These are phyloP conservation scores for Trichoderma gracile DNA, from an alignment of 2,329 filamentous ascomycete genomes.

Conservation along the genomic window DNA sequence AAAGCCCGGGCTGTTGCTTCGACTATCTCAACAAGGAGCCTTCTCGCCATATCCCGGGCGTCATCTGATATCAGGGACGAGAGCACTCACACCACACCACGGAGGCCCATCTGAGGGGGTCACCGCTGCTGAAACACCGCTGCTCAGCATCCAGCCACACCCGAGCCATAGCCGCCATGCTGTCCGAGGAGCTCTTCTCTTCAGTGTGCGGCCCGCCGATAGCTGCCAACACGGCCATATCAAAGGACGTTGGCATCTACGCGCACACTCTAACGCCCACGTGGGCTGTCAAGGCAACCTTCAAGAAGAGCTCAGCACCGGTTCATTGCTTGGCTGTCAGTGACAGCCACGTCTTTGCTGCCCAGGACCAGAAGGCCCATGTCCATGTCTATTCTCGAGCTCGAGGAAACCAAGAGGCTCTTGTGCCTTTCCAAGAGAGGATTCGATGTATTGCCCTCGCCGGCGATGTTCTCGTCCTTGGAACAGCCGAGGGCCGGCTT, in stretches of 20 bases:
- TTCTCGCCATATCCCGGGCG: background rate
- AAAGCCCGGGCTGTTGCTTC: background rate
- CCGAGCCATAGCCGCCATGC: slow-evolving; percentile 44
- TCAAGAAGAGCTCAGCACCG: slow-evolving; percentile 90
- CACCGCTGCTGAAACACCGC: background rate
- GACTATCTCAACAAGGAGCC: background rate
- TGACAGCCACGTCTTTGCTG: slow-evolving; percentile 82
- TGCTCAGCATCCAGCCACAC: background rate
- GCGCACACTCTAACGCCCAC: slow-evolving; percentile 78
- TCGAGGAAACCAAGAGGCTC: slow-evolving; percentile 83
- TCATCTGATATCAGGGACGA: background rate
- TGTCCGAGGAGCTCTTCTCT: slow-evolving; percentile 62
- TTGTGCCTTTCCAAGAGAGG: slow-evolving; percentile 83
- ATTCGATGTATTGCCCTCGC: slow-evolving; percentile 76
- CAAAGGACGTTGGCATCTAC: slow-evolving; percentile 85
- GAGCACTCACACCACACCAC: background rate
- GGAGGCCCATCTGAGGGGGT: background rate
- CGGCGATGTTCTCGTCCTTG: slow-evolving; percentile 72
- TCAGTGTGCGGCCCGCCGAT: slow-evolving; percentile 59
- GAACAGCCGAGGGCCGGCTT: slow-evolving; percentile 81
- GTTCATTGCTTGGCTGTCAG: slow-evolving; percentile 78
- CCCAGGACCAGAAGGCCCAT: slow-evolving; percentile 87
- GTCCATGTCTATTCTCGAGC: slow-evolving; percentile 87
- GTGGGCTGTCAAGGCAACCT: slow-evolving; percentile 70
- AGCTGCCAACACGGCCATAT: slow-evolving; percentile 62